phyloP scores from a whole-genome alignment of 2,329 filamentous ascomycete genomes.

The Blumeria graminis region DNA sequence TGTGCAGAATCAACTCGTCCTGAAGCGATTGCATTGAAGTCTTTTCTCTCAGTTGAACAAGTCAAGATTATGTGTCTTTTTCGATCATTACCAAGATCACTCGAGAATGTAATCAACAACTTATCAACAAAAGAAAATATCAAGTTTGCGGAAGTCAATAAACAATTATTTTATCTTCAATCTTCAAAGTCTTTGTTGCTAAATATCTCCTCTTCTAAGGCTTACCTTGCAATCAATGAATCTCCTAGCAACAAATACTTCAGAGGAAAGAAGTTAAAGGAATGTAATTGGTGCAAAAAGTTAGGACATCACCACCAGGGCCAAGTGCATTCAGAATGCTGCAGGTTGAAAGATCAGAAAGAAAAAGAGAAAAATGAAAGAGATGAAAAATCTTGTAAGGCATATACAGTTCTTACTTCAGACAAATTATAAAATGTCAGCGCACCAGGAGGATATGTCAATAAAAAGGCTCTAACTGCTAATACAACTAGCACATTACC shows the following conservation, averaged over 20 bases:
- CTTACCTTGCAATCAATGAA: no score
- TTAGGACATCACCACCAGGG: background rate
- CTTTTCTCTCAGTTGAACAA: background rate
- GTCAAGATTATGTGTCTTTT: background rate
- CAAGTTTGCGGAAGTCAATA: background rate
- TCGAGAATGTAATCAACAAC: background rate
- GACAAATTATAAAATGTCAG: background rate
- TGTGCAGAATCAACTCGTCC: background rate
- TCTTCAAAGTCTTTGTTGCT: background rate
- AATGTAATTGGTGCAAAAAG: background rate
- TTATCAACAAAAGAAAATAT: background rate
- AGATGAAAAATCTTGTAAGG: background rate
- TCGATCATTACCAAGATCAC: background rate
- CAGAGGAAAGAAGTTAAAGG: background rate
- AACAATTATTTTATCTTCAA: background rate
- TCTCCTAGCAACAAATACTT: no score
- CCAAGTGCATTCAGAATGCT: background rate
- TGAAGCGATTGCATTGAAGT: background rate
- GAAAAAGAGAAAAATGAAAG: background rate
- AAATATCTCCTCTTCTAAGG: no score
- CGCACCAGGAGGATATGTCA: background rate
- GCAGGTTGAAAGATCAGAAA: background rate
- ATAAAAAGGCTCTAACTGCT: background rate
- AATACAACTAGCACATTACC: background rate
- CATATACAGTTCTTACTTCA: background rate